Conservation (phyloP, 352 stramenopile genomes). For the Globisporangium megalacanthum region DNA sequence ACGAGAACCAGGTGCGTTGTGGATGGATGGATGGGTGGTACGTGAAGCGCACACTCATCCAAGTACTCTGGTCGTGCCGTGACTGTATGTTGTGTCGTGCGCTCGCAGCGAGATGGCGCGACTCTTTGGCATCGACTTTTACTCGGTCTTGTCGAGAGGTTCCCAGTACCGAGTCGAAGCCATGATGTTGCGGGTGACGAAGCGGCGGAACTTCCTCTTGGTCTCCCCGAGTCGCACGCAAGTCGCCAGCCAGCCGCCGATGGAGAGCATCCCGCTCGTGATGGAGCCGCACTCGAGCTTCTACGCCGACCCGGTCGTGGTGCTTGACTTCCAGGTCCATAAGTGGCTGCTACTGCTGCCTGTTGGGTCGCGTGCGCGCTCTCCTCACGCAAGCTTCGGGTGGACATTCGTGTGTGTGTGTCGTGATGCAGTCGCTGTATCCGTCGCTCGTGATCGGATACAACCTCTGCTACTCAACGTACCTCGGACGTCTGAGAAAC, state of each 20-base stretch:
- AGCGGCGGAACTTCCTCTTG: conserved; percentile 83
- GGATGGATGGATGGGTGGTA: background rate
- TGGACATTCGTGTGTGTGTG: background rate
- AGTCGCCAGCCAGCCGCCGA: conserved; percentile 86
- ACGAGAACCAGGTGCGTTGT: conserved; percentile 56
- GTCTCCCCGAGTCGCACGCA: conserved; percentile 71
- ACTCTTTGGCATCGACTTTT: conserved; percentile 94
- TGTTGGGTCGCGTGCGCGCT: background rate
- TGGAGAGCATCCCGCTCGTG: conserved; percentile 92
- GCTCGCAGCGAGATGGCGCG: conserved; percentile 87
- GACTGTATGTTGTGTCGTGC: background rate
- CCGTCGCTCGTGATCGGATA: conserved; percentile 99
- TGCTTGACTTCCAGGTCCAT: conserved; percentile 96
- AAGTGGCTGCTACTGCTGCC: background rate
- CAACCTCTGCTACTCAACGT: conserved; percentile 99
- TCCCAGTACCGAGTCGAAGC: conserved; percentile 93
- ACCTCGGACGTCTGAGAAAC: conserved; percentile 89
- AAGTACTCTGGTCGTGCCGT: too few species aligned
- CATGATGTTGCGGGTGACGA: conserved; percentile 90
- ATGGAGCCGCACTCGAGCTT: conserved; percentile 95
- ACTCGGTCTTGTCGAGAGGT: conserved; percentile 88
- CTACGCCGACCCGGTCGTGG: conserved; percentile 96
- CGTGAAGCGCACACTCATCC: too few species aligned
- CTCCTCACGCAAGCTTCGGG: background rate
- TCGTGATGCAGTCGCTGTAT: conserved; percentile 92